Evolutionary conservation across 1,139 yeast species (phyloP).

Genomic region (Pichia cactophila): DNA sequence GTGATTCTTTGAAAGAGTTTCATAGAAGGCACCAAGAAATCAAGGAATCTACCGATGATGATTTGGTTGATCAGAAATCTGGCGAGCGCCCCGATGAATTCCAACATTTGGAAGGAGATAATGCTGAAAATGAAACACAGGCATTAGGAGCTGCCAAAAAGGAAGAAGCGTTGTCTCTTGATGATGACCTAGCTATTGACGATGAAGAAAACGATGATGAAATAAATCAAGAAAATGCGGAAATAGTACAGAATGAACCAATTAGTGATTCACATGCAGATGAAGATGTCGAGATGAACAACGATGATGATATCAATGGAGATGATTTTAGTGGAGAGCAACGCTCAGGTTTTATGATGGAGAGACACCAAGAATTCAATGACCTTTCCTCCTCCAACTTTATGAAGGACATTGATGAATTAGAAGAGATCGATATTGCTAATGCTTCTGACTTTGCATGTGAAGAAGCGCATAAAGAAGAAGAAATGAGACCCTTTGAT

Average conservation of each 20-base stretch:
- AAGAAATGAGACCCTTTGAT: constrained; percentile 34
- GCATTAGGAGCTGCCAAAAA: constrained; percentile 87
- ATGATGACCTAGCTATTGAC: constrained; percentile 84
- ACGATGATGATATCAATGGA: constrained; percentile 27
- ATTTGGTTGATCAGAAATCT: constrained; percentile 42
- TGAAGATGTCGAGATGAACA: constrained; percentile 19
- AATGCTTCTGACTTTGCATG: constrained; percentile 23
- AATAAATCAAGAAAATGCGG: constrained; percentile 21
- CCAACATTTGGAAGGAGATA: constrained; percentile 84
- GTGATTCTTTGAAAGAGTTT: constrained; percentile 85
- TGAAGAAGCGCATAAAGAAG: constrained; percentile 21
- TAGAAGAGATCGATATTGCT: no score
- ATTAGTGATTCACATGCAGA: not conserved
- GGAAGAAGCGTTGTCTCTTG: constrained; percentile 69
- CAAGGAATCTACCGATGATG: constrained; percentile 47
- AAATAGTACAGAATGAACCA: constrained; percentile 14
- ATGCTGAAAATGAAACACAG: constrained; percentile 70
- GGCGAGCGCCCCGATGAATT: constrained; percentile 78
- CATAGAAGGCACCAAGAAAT: constrained; percentile 89
- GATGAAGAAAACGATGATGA: constrained; percentile 31
- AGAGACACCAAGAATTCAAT: constrained; percentile 32
- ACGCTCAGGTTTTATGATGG: constrained; percentile 47
- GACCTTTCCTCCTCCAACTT: constrained; percentile 10
- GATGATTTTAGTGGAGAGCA: constrained; percentile 47
- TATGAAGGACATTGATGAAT: no score